These are phyloP conservation scores for Lactarius deliciosus DNA, from an alignment of 768 basidiomycete species.

Conservation along the genomic window DNA sequence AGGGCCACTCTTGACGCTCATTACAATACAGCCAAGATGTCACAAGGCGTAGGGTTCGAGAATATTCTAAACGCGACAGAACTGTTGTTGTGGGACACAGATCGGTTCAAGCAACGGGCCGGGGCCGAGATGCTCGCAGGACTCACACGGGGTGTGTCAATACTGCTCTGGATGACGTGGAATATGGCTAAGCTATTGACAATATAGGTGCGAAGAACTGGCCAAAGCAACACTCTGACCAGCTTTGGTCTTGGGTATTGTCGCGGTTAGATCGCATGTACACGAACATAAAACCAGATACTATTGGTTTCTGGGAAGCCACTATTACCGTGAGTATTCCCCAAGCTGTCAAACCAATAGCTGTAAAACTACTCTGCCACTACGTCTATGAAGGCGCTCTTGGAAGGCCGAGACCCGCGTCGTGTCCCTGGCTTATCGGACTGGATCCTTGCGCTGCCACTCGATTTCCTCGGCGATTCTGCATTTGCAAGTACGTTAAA, in stretches of 20 bases:
- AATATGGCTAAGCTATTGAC: slow-evolving; percentile 19
- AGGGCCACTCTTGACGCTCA: slow-evolving; percentile 18
- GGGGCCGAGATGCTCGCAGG: slow-evolving; percentile 74
- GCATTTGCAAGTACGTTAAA: slow-evolving; percentile 73
- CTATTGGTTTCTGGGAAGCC: slow-evolving; percentile 70
- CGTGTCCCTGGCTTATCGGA: slow-evolving; percentile 69
- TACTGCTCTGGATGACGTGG: neutral
- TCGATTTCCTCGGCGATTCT: slow-evolving; percentile 83
- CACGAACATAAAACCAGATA: slow-evolving; percentile 82
- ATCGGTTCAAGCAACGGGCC: slow-evolving; percentile 86
- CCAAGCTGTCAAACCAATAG: neutral
- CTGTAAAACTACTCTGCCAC: neutral
- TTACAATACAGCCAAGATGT: slow-evolving; percentile 59
- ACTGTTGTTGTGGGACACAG: slow-evolving; percentile 57
- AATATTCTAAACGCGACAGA: slow-evolving; percentile 57
- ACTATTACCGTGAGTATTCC: slow-evolving; percentile 51
- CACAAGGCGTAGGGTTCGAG: slow-evolving; percentile 53
- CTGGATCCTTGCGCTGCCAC: slow-evolving; percentile 71
- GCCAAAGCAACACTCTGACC: slow-evolving; percentile 50
- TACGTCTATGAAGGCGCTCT: slow-evolving; percentile 33
- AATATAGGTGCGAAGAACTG: slow-evolving; percentile 80
- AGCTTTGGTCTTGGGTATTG: slow-evolving; percentile 73
- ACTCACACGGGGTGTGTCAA: slow-evolving; percentile 62
- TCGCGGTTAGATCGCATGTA: slow-evolving; percentile 62
- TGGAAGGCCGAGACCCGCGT: slow-evolving; percentile 77